Evolutionary conservation across 257 asterid genomes (phyloP).

Genomic region (Lithospermum erythrorhizon): DNA sequence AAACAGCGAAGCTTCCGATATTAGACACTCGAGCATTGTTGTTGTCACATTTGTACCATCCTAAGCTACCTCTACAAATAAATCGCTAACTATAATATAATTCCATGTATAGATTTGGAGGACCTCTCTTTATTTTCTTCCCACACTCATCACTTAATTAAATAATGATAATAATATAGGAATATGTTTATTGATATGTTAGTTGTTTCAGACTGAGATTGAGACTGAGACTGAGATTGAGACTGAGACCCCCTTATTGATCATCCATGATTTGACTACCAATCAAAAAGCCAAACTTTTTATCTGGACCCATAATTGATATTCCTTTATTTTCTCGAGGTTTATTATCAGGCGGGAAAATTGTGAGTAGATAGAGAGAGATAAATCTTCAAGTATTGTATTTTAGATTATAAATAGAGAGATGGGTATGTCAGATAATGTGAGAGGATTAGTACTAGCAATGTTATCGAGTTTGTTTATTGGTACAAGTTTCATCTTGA

Average conservation of each 20-base stretch:
- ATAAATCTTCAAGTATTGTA: background rate
- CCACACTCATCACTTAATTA: too few relatives aligned
- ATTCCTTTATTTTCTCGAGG: background rate
- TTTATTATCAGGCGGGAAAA: constrained; percentile 35
- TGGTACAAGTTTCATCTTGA: constrained; percentile 78
- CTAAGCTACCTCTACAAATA: too few relatives aligned
- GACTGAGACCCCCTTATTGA: constrained; percentile 8
- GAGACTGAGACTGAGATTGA: too few relatives aligned
- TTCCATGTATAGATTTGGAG: too few relatives aligned
- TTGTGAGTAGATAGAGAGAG: background rate
- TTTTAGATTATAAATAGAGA: background rate
- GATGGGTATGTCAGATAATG: constrained; percentile 61
- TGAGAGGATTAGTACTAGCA: constrained; percentile 68
- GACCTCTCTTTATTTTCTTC: too few relatives aligned
- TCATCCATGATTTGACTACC: background rate
- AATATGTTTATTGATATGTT: too few relatives aligned
- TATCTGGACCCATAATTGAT: background rate
- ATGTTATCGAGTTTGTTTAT: constrained; percentile 81
- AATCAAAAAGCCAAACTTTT: background rate
- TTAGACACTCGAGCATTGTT: too few relatives aligned
- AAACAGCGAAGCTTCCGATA: too few relatives aligned
- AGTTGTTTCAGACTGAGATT: too few relatives aligned
- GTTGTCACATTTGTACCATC: too few relatives aligned
- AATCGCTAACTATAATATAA: too few relatives aligned
- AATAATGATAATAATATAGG: too few relatives aligned